Conservation (phyloP, 768 basidiomycete species). For the Favolaschia claudopus region DNA sequence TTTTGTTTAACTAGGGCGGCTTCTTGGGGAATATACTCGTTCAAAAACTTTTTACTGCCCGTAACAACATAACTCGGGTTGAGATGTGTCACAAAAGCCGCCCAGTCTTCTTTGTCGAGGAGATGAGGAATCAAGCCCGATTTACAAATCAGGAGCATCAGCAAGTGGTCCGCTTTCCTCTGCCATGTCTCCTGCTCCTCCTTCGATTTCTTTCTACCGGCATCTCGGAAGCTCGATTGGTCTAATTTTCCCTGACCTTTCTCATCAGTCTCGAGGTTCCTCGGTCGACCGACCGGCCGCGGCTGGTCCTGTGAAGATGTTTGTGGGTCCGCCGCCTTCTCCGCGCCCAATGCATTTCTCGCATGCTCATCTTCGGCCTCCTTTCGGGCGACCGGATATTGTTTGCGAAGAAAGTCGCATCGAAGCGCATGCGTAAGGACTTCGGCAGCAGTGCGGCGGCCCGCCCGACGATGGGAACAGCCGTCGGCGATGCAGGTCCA, state of each 20-base stretch:
- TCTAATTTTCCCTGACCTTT: background rate
- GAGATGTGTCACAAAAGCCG: conserved; percentile 2
- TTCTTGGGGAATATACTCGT: background rate
- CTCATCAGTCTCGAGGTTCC: background rate
- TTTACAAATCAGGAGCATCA: conserved; percentile 5
- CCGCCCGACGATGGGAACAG: background rate
- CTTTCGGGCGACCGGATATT: background rate
- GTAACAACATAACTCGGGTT: background rate
- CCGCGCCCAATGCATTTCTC: background rate
- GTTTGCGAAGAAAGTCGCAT: background rate
- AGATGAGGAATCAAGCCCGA: background rate
- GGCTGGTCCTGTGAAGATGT: background rate
- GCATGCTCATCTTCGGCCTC: conserved; percentile 4
- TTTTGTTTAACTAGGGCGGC: background rate
- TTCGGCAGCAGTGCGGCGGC: background rate
- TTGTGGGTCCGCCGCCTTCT: background rate
- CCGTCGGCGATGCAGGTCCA: background rate
- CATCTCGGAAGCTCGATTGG: background rate
- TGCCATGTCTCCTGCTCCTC: background rate
- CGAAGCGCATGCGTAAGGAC: conserved; percentile 8
- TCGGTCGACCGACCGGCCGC: conserved; percentile 1
- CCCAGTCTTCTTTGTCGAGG: background rate
- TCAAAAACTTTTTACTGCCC: conserved; percentile 1
- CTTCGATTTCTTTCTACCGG: conserved; percentile 1
- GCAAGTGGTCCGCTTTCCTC: background rate